Base-by-base conservation (phyloP, 2,329 filamentous ascomycete genomes). In the Colletotrichum kahawae region DNA sequence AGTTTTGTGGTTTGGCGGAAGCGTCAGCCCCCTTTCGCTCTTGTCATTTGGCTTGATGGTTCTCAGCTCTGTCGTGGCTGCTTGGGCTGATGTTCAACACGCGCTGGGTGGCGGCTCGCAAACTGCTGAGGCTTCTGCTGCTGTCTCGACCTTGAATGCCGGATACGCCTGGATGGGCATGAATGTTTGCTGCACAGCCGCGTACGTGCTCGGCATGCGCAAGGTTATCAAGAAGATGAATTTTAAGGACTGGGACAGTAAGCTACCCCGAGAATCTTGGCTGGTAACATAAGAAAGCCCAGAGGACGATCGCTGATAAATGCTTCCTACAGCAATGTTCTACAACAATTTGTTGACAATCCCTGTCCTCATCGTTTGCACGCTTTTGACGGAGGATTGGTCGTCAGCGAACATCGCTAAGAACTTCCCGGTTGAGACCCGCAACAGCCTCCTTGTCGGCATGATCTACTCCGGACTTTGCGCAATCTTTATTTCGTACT, bases 201-300 rank as follows among this genome's bases (percentile, higher is more conserved):
- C 95, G 27, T 98, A 98, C 81, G 89, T 98, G 62, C 87, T 99
- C 77, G 92, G 94, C 79, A 98, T 98, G 96, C 93, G 97, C 83
- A 98, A 98, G 90, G 94, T 97, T 78, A 98, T 99, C 85, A 98
- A 98, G 93, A 92, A 97, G 87, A 98, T 98, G 89, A 98, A 98
- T 90, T 98, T 99, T 88, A 98, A 98, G 90, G 97, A 98, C 84
- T 98, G 97, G 89, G 97, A 99, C 85, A 98, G 96, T 98, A 90
- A 87, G 96, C 92, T 57, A 14, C 57, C 21, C 43, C 70, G 59
- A 33, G 16, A 24, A 21, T 14, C 13, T 7, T n/a, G 9, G 18
- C 31, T 62, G 71, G 13, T 56, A 70, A 48, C 29, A 36, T 33
- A 24, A 77, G n/a, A 14, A 13, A 33, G 21, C 21, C 12, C n/a